phyloP scores from a whole-genome alignment of 352 stramenopile species.

The Globisporangium polare region DNA sequence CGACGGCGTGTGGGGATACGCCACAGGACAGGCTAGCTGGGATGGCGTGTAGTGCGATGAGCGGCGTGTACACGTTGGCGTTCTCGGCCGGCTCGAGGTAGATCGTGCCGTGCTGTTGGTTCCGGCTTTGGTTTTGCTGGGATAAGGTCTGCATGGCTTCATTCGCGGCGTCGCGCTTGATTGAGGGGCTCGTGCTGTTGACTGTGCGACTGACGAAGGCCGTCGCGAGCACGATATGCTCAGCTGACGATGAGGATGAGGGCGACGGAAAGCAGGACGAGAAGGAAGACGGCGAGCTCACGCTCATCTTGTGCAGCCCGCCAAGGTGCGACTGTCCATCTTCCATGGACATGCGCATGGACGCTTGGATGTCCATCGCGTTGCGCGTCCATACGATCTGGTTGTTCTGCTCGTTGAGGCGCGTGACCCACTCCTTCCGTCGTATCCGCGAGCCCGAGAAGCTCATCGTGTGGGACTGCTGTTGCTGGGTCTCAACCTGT shows the following conservation, averaged over 20 bases:
- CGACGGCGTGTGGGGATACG: slow-evolving; percentile 26
- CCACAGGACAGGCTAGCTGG: slow-evolving; percentile 13
- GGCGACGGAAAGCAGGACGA: slow-evolving; percentile 5
- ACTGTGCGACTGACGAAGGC: slow-evolving; percentile 36
- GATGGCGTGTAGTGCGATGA: slow-evolving; percentile 15
- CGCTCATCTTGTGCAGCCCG: slow-evolving; percentile 10
- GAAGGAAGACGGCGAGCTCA: slow-evolving; percentile 8
- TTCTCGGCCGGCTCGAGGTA: slow-evolving; percentile 23
- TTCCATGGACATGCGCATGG: neutral
- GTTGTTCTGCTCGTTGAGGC: slow-evolving; percentile 16
- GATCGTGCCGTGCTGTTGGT: slow-evolving; percentile 24
- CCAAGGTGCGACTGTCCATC: neutral
- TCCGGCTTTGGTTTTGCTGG: neutral
- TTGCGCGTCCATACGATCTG: slow-evolving; percentile 32
- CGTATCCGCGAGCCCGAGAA: slow-evolving; percentile 13
- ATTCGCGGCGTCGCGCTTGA: slow-evolving; percentile 4
- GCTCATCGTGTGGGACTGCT: neutral
- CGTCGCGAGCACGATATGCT: slow-evolving; percentile 28
- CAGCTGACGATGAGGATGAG: neutral
- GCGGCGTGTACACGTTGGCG: slow-evolving; percentile 28
- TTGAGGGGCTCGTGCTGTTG: neutral
- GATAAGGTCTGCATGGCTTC: neutral
- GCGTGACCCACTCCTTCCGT: slow-evolving; percentile 40
- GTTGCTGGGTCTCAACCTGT: neutral
- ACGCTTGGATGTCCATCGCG: neutral